A percentile compares a stretch with the other conserved stretches of the same genome.
Conservation (phyloP, 371 early-diverging fungal species). For the Zopfochytrium polystomum region DNA sequence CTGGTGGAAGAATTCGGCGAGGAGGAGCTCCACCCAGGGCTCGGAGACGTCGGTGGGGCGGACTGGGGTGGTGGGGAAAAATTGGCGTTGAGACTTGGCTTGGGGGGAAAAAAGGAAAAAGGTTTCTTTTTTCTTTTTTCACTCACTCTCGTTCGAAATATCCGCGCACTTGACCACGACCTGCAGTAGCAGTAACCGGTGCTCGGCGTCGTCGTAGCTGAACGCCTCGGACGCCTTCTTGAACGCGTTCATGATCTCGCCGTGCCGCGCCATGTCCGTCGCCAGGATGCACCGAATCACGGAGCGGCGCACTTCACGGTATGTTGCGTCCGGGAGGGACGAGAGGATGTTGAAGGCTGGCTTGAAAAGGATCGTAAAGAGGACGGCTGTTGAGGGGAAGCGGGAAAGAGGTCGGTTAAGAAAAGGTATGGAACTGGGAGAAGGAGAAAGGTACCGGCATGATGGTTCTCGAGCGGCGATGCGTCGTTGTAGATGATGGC, state of each 20-base stretch:
- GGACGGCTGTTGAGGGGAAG: conserved; percentile 26
- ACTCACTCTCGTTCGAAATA: conserved; percentile 44
- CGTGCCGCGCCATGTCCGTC: conserved; percentile 52
- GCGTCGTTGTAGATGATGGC: conserved; percentile 51
- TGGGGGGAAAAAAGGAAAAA: background rate
- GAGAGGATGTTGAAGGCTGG: conserved; percentile 39
- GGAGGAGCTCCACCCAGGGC: conserved; percentile 48
- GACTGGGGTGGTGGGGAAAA: conserved; percentile 14
- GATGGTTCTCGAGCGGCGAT: conserved; percentile 52
- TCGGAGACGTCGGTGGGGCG: conserved; percentile 41
- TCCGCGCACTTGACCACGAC: conserved; percentile 52
- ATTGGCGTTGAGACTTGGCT: background rate
- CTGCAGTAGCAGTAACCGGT: conserved; percentile 36
- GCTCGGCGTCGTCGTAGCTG: conserved; percentile 39
- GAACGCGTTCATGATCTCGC: conserved; percentile 42
- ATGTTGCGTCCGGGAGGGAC: conserved; percentile 31
- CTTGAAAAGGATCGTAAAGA: conserved; percentile 38
- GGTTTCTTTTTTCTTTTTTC: conserved; percentile 6
- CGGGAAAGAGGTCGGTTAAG: background rate
- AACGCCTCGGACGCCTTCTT: conserved; percentile 38
- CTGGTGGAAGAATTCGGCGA: conserved; percentile 51
- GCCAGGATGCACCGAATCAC: conserved; percentile 46
- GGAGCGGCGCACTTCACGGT: conserved; percentile 33
- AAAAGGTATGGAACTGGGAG: background rate
- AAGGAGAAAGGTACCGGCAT: conserved; percentile 23